Conservation (phyloP, 2,329 filamentous ascomycete species). For the Pestalotiopsis sp. region DNA sequence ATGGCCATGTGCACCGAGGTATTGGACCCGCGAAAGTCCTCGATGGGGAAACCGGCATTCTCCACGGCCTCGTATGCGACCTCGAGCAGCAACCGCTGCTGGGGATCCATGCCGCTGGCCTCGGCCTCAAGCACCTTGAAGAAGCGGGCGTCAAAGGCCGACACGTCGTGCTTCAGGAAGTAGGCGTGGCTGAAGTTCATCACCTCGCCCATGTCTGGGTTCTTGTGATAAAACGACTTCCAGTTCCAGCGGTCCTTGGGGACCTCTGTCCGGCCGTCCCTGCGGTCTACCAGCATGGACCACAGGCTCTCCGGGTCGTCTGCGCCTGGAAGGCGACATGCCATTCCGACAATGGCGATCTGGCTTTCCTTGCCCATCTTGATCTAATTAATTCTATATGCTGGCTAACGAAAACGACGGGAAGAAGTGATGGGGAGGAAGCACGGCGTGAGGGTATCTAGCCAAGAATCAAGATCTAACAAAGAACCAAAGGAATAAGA, state of each 20-base stretch:
- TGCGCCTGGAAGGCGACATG: slow-evolving; percentile 34
- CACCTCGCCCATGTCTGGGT: slow-evolving; percentile 19
- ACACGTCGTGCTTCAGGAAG: slow-evolving; percentile 32
- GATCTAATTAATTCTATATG: not conserved
- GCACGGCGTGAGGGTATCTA: not conserved
- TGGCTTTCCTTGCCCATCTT: slow-evolving; percentile 1
- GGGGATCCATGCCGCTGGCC: slow-evolving; percentile 19
- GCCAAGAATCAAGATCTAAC: not conserved
- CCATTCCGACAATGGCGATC: slow-evolving; percentile 30
- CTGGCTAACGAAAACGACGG: not conserved
- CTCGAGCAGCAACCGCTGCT: slow-evolving; percentile 25
- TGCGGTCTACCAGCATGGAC: slow-evolving; percentile 21
- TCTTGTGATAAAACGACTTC: slow-evolving; percentile 21
- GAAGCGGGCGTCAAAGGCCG: slow-evolving; percentile 24
- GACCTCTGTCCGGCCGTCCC: slow-evolving; percentile 17
- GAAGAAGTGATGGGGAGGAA: not conserved
- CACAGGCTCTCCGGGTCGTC: slow-evolving; percentile 28
- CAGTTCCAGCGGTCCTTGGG: slow-evolving; percentile 27
- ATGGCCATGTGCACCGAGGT: slow-evolving; percentile 12
- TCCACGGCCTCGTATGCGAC: slow-evolving; percentile 30
- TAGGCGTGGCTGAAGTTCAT: slow-evolving; percentile 26
- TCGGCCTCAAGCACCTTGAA: slow-evolving; percentile 23
- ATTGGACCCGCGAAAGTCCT: slow-evolving; percentile 1
- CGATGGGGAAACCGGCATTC: slow-evolving; percentile 9
- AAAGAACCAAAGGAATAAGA: not conserved